These are phyloP conservation scores for Naganishia cerealis DNA, from an alignment of 1,284 basidiomycete species.

Conservation along the genomic window DNA sequence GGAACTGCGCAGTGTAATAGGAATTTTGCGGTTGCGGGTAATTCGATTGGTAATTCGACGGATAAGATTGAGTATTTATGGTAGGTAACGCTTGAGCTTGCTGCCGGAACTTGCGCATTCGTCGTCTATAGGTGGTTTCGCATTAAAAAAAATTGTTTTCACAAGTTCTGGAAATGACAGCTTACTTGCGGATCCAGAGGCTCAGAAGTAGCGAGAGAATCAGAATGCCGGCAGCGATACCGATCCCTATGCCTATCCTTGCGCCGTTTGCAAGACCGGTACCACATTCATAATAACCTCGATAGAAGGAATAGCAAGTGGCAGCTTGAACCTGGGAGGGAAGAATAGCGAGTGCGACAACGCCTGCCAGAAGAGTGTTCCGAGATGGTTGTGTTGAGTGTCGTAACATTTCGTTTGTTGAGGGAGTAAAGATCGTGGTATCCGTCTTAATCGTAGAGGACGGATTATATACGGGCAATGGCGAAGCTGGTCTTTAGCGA, in stretches of 20 bases:
- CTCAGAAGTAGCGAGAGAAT: conserved; percentile 42
- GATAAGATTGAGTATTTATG: conserved; percentile 37
- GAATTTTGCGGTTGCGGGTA: conserved; percentile 38
- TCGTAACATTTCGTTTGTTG: not conserved
- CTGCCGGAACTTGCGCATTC: conserved; percentile 31
- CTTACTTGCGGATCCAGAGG: conserved; percentile 47
- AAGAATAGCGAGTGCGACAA: conserved; percentile 20
- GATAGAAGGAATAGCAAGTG: conserved; percentile 19
- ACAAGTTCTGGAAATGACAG: conserved; percentile 13
- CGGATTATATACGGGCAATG: not conserved
- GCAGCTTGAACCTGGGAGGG: conserved; percentile 19
- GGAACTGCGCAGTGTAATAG: conserved; percentile 33
- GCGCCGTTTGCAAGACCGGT: conserved; percentile 44
- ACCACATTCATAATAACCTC: conserved; percentile 39
- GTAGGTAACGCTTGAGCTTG: conserved; percentile 30
- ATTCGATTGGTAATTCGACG: conserved; percentile 40
- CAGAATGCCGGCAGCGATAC: conserved; percentile 45
- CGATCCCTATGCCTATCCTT: conserved; percentile 50
- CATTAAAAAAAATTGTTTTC: conserved; percentile 1
- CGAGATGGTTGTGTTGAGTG: conserved; percentile 9
- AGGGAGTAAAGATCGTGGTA: not conserved
- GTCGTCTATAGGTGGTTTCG: conserved; percentile 14
- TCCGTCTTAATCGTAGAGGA: not conserved
- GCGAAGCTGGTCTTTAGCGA: not conserved
- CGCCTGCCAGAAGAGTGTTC: conserved; percentile 7